These are phyloP conservation scores for Cyberlindnera mycetangii DNA, from an alignment of 805 yeast species.

Conservation along the genomic window DNA sequence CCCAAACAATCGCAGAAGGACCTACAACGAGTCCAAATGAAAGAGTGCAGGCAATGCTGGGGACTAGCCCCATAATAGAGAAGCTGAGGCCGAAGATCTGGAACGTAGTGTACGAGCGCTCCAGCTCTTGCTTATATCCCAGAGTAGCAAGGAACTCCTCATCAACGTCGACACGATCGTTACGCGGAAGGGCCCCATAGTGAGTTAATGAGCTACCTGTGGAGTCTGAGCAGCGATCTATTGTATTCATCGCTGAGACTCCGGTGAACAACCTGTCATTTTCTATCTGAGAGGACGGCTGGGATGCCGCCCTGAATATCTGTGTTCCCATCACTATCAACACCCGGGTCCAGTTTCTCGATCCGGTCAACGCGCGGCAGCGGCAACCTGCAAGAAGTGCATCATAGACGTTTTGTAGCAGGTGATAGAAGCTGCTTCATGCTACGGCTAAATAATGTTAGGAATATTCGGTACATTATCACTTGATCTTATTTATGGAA, in stretches of 20 bases:
- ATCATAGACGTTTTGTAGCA: too few species aligned
- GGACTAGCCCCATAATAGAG: constrained; percentile 63
- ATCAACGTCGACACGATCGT: constrained; percentile 10
- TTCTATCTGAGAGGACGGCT: too few species aligned
- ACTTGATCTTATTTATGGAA: constrained; percentile 28
- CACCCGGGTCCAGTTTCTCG: constrained; percentile 6
- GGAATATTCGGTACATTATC: neutral
- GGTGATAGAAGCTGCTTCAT: too few species aligned
- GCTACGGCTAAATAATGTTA: too few species aligned
- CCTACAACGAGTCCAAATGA: constrained; percentile 53
- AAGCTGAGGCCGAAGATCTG: constrained; percentile 68
- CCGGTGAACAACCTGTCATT: too few species aligned
- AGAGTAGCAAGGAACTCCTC: constrained; percentile 30
- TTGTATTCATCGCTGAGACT: too few species aligned
- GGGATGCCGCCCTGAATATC: too few species aligned
- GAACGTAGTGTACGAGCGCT: constrained; percentile 51
- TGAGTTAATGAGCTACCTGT: neutral
- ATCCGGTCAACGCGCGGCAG: constrained; percentile 7
- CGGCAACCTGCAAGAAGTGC: neutral
- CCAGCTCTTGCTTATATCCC: constrained; percentile 66
- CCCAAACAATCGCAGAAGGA: constrained; percentile 59
- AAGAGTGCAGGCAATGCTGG: constrained; percentile 53
- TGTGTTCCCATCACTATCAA: neutral
- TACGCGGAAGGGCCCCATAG: neutral
- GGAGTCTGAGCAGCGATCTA: constrained; percentile 1